Percentiles rank a stretch among this genome's conserved stretches.
Conservation (phyloP, 2,329 filamentous ascomycete genomes). For the Sarocladium brachiariae region DNA sequence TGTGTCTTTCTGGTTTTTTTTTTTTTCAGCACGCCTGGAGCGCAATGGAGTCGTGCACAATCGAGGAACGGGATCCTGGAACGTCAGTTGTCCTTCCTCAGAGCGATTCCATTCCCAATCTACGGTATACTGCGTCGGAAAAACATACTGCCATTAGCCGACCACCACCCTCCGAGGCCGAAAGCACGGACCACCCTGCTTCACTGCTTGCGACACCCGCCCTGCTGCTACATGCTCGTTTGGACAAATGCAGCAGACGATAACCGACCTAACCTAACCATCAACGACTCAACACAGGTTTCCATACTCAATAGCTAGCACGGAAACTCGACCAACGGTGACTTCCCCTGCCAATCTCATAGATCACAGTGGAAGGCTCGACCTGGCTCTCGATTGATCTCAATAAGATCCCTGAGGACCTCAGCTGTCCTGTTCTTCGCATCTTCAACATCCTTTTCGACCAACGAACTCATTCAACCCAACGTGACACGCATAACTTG, state of each 20-base stretch:
- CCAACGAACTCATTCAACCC: background rate
- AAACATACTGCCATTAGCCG: conserved; percentile 12
- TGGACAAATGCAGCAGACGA: background rate
- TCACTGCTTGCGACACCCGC: background rate
- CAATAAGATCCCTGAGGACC: background rate
- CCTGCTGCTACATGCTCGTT: background rate
- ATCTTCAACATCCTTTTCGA: background rate
- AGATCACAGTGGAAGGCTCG: background rate
- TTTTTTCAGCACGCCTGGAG: conserved; percentile 11
- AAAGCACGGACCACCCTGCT: conserved; percentile 6
- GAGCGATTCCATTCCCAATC: background rate
- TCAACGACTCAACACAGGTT: background rate
- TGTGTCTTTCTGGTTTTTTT: conserved; percentile 20
- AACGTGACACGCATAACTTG: background rate
- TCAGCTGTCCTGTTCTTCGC: background rate
- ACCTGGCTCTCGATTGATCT: background rate
- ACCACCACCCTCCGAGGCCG: background rate
- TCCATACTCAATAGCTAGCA: background rate
- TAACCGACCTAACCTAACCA: background rate
- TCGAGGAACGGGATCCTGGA: background rate
- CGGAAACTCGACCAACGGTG: background rate
- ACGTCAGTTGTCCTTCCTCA: background rate
- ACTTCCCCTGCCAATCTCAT: background rate
- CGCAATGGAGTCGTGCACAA: conserved; percentile 2
- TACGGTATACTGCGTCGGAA: conserved; percentile 14